These are phyloP conservation scores for Kodamaea fungicola DNA, from an alignment of 1,139 yeast genomes.

Conservation along the genomic window DNA sequence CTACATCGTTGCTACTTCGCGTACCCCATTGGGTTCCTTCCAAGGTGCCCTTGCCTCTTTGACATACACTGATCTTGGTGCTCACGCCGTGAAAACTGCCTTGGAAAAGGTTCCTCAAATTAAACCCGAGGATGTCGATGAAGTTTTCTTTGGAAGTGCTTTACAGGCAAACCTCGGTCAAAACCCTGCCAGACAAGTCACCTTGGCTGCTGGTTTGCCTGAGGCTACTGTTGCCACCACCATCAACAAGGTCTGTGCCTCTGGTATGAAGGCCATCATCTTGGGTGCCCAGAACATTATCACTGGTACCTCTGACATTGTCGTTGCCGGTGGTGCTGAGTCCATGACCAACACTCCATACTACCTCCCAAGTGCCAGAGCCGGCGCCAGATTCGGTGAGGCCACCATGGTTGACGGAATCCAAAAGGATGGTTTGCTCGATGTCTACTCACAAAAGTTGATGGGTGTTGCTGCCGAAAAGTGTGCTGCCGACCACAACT, in stretches of 20 bases:
- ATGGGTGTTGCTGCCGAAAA: constrained; percentile 98
- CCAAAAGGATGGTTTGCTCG: constrained; percentile 86
- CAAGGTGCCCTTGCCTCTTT: constrained; percentile 78
- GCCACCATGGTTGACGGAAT: constrained; percentile 77
- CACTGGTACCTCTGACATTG: constrained; percentile 88
- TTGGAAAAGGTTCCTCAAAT: constrained; percentile 79
- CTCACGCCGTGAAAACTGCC: constrained; percentile 88
- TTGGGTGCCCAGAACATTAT: constrained; percentile 87
- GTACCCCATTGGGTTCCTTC: constrained; percentile 95
- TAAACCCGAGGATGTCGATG: constrained; percentile 78
- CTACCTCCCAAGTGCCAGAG: constrained; percentile 81
- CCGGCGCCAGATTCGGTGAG: constrained; percentile 89
- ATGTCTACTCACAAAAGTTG: constrained; percentile 79
- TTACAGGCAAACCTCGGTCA: constrained; percentile 93
- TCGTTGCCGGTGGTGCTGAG: constrained; percentile 97
- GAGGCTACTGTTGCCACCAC: constrained; percentile 80
- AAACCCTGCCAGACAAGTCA: constrained; percentile 98
- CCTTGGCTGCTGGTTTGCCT: constrained; percentile 82
- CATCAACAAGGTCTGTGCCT: constrained; percentile 95
- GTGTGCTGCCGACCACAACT: constrained; percentile 71
- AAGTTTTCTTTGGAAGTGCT: constrained; percentile 89
- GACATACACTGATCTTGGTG: constrained; percentile 80
- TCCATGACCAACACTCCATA: constrained; percentile 96
- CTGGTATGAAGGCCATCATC: constrained; percentile 90
- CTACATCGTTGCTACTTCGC: constrained; percentile 83